Base-by-base conservation (phyloP, 108 stramenopile genomes). In the Fistulifera pelliculosa region DNA sequence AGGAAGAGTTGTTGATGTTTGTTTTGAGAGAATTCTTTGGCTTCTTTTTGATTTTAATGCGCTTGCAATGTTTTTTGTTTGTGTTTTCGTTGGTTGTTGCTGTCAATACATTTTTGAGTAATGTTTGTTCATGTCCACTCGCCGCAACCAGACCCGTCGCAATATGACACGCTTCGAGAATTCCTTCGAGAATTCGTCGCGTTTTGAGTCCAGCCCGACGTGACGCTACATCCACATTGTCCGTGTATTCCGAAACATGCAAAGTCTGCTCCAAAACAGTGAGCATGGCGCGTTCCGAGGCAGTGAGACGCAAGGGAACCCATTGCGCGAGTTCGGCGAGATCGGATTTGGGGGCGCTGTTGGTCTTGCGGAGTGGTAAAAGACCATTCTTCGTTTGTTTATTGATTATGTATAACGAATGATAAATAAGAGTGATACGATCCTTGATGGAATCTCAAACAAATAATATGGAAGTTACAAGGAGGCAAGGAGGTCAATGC, bases 231-330 rank as follows among this genome's bases (percentile, higher is more conserved):
- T 81, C 79, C 8, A 81, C 76, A 21, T 73, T 61, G 50, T 80
- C 83, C 1, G 83, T 89, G 54, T 85, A 89, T 56, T 83, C 81
- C 15, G 52, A 56, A 18, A 79, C 77, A 47, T 71, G 43, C 16
- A 79, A 42, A 5, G 73, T 61, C 16, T 62, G 47, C 56, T 74
- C 65, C 42, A 79, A 22, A 1, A 79, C 67, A 13, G 24, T 60
- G 15, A 79, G 51, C 39, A 71, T 45, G 1, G 56, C 35, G 11
- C 77, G 65, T 54, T 79, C 73, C 45, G 55, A 56, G 1, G 63
- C 13, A 13, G 70, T 41, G 12, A 74, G 58, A 19, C 73, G 73
- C 35, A 78, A n/a, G 15, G 77, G 77, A 19, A 78, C 52, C 31
- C 48, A 76, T 31, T 49, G 40, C 25, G 61, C 56, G 41, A 76